A percentile compares a stretch with the other conserved stretches of the same genome.
phyloP scores from a whole-genome alignment of 257 asterid species.

The Nicotiana noctiflora region DNA sequence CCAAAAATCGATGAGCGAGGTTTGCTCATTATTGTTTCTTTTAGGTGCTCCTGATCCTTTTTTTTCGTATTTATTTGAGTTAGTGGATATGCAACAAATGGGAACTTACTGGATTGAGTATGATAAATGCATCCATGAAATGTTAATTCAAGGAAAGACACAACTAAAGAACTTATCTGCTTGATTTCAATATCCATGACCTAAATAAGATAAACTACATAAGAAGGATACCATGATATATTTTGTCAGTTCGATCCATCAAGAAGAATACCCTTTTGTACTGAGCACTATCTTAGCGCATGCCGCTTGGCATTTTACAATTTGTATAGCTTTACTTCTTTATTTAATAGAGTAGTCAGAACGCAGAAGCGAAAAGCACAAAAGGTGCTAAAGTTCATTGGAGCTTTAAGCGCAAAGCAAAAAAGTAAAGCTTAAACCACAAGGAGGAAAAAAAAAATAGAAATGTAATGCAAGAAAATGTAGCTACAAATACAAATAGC shows the following conservation, averaged over 20 bases:
- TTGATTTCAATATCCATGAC: neutral
- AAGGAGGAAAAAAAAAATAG: no score
- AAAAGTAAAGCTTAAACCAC: no score
- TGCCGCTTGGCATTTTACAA: neutral
- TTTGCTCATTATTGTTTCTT: neutral
- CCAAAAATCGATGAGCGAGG: neutral
- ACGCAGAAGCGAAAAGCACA: neutral
- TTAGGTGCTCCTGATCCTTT: neutral
- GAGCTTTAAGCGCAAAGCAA: no score
- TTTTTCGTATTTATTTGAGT: neutral
- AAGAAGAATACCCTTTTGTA: neutral
- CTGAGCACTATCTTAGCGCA: neutral
- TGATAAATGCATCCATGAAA: neutral
- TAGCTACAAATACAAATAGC: no score
- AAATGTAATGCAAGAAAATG: no score
- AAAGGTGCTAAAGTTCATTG: no score
- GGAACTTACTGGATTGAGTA: neutral
- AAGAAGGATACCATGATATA: neutral
- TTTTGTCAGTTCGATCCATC: neutral
- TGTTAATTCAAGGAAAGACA: neutral
- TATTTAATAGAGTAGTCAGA: no score
- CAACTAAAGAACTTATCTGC: neutral
- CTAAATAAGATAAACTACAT: neutral
- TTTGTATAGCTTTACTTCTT: no score
- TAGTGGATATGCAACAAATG: neutral